Base-by-base conservation (phyloP, 345 rosid species). In the Acer campestre region DNA sequence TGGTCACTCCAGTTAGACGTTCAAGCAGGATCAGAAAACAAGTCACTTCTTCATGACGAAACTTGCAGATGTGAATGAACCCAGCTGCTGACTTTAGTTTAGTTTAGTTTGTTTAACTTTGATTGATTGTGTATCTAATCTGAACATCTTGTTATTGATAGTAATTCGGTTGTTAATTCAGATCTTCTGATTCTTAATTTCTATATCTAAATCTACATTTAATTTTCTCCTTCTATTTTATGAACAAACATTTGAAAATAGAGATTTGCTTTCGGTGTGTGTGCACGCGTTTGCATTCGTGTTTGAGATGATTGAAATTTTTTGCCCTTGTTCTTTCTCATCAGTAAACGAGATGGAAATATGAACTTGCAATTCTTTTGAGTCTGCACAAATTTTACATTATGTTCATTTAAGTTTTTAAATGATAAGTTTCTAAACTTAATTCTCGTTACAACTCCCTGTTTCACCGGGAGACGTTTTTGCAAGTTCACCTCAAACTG, bases 1-100 rank as follows among this genome's bases (percentile, higher is more conserved):
- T 79, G 75, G 70, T 85, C 25, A 94, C 98, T 74, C 98, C 98
- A 3, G 94, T 93, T 61, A 86, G 98, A 84, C 92, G 98, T 53
- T 94, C 98, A 9, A 94, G 92, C 89, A 79, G 98, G 78, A 79
- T 93, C 79, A 86, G 85, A 74, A 89, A 82, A 68, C 85, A 86
- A 63, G 90, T 85, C 77, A 73, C 78, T 67, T 87, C 90, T 78
- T 77, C 89, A 22, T 83, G 86, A 90, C 84, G 78, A 76, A 76
- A 62, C 67, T 78, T 80, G 80, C 80, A 20, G 68, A 75, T 81
- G 65, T 40, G 44, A 40, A 40, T 40, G 44, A 40, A 40, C 44
- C 49, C 68, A 16, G 73, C 78, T 79, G 71, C 78, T 79, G 67
- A 82, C 80, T 31, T 31, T 42, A 42, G 9, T 51, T 17, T 79